Conservation (phyloP, 306 rosid species). For the Corylus avellana region DNA sequence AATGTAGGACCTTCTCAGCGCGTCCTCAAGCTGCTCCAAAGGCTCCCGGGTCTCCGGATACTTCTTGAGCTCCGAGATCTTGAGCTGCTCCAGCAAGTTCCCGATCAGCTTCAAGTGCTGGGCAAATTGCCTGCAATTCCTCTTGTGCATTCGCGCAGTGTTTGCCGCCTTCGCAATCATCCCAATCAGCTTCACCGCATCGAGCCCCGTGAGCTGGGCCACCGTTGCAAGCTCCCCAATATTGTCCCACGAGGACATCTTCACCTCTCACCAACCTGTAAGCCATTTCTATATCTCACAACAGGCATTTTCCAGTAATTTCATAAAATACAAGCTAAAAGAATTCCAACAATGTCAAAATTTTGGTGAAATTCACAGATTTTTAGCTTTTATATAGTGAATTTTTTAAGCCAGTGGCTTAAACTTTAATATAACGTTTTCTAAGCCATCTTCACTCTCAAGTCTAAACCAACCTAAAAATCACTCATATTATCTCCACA, state of each 20-base stretch:
- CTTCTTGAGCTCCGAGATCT: conserved; percentile 92
- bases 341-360: not conserved
- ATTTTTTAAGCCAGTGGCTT: not conserved
- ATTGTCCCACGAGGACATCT: conserved; percentile 77
- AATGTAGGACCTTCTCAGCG: conserved; percentile 80
- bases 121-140: conserved; percentile 90
- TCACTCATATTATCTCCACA: no score
- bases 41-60: conserved; percentile 95
- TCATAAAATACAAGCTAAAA: not conserved
- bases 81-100: conserved; percentile 89
- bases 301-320: not conserved
- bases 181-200: conserved; percentile 76
- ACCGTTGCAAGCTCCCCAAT: conserved; percentile 85
- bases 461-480: no score
- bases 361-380: not conserved
- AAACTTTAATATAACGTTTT: no score
- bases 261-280: conserved; percentile 34
- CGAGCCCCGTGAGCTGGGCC: conserved; percentile 84
- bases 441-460: no score
- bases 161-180: conserved; percentile 86
- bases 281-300: conserved; percentile 11
- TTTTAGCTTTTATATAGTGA: not conserved
- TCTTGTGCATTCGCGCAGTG: conserved; percentile 95
- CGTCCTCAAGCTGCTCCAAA: conserved; percentile 92
- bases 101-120: conserved; percentile 91